Evolutionary conservation across 2,329 filamentous ascomycete species (phyloP), one percentile per base, ranked within the genome.

Genomic region (Colletotrichum eremochloae): DNA sequence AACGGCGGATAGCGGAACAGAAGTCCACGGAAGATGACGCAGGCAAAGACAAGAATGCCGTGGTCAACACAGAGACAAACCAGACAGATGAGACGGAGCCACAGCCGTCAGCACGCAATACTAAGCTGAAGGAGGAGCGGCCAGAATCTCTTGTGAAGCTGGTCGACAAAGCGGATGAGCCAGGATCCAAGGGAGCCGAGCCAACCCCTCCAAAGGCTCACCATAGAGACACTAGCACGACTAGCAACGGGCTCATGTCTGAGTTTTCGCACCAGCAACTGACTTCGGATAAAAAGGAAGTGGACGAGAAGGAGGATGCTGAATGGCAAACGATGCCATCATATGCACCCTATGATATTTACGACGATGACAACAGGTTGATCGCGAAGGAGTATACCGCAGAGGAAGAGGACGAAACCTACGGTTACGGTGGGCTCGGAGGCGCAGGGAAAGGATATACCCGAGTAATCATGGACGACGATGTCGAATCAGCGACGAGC

Each of bases 401-500:
- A 40, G 89, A 91, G 18, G 91, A 94, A 60, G 92, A 92, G n/a
- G 92, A 86, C 46, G 88, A 92, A 57, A 86, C 82, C 56, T 89
- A 91, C 73, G 91, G 89, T 53, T 97, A 97, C 77, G 89, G 86
- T 31, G 92, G 92, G 18, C 87, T 97, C 0, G 95, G 96, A 33
- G 95, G 95, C 38, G 96, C 96, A 11, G 95, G 95, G 50, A 98
- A 95, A 82, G 96, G 96, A 5, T 99, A 99, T 81, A 99, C 96
- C 0, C 89, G 95, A 61, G 94, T 99, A n/a, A 90, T 97, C 74
- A 88, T 97, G 77, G 96, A 99, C 77, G 96, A 99, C 75, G 96
- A 99, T 81, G 95, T 92, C 18, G 91, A 97, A 80, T 98, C 95
- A 38, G 93, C 93, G 61, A 99, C 95, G 4, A 98, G 96, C 83